Evolutionary conservation across 306 rosid genomes (phyloP), one percentile per base, ranked within the genome.

Genomic region (Pterocarpus santalinus): DNA sequence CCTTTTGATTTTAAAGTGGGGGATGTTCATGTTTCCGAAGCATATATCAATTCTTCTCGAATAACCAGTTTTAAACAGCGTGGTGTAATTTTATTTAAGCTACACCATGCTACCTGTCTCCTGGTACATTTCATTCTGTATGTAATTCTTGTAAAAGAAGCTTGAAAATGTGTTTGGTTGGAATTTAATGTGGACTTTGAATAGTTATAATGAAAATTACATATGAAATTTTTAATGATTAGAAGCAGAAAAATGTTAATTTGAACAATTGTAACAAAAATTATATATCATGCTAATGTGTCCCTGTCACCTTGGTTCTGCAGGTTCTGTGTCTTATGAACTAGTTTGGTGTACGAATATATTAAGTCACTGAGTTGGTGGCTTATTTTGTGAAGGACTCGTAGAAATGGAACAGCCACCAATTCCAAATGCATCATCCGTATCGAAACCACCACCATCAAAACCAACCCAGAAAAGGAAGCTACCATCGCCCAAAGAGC

Each of bases 11-110:
- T 12, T 17, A 15, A 4, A 56, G 57, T 92, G 86, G 77, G 89
- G 80, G 91, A 72, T 83, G 95, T 90, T 92, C 97, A 51, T 34
- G 96, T 92, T 94, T 92, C 96, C 93, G 95, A 86, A 91, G 97
- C 96, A 88, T 92, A 92, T 49, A 92, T 67, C 28, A 47, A 83
- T 69, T 6, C 32, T 2, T 60, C 5, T 39, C 1, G 33, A 71
- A 61, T 77, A 36, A 57, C 94, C 97, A 86, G 93, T 83, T 70
- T 92, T 87, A 88, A 94, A 92, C 97, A 89, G 93, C 94, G 12
- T 82, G 38, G 87, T 86, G 96, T 83, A 72, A 49, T 43, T 5
- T 33, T 72, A 39, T 79, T 30, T n/a, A 8, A n/a, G 7, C 76
- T 85, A 76, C 93, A 87, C 85, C 64, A 57, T 56, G 96, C 80